phyloP scores from a whole-genome alignment of 495 filamentous ascomycete species.

The Filosporella fistucella region DNA sequence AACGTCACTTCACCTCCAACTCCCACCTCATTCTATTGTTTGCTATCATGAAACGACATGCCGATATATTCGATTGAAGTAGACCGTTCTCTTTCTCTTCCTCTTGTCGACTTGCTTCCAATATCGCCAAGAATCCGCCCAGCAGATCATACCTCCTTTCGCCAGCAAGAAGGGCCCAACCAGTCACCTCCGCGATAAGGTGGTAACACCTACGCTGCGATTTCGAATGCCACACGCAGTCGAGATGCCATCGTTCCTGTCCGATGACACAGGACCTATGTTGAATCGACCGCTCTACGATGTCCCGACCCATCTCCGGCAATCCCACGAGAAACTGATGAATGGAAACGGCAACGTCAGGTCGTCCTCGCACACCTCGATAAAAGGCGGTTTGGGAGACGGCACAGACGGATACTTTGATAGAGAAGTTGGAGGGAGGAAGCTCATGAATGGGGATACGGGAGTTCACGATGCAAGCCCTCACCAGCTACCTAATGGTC shows the following conservation, averaged over 20 bases:
- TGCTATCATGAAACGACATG: too few species aligned
- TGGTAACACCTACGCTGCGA: slow-evolving; percentile 15
- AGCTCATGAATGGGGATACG: slow-evolving; percentile 32
- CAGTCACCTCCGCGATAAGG: slow-evolving; percentile 16
- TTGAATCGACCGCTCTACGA: slow-evolving; percentile 27
- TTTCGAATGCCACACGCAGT: slow-evolving; percentile 26
- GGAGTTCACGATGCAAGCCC: slow-evolving; percentile 28
- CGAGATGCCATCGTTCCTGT: slow-evolving; percentile 56
- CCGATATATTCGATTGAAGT: too few species aligned
- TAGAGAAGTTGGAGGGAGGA: slow-evolving; percentile 18
- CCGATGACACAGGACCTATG: slow-evolving; percentile 43
- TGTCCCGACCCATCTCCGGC: slow-evolving; percentile 31
- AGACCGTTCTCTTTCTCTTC: too few species aligned
- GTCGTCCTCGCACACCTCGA: slow-evolving; percentile 22
- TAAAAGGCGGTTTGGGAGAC: slow-evolving; percentile 25
- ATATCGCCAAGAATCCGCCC: slow-evolving; percentile 18
- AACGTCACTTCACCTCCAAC: too few species aligned
- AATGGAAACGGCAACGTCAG: slow-evolving; percentile 19
- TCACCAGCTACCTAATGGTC: slow-evolving; percentile 29
- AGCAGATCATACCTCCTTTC: slow-evolving; percentile 19
- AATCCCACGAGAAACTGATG: slow-evolving; percentile 28
- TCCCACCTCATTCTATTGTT: too few species aligned
- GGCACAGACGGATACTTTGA: slow-evolving; percentile 11
- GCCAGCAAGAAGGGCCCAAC: background rate
- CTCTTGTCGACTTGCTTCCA: too few species aligned